Evolutionary conservation across 1,284 basidiomycete genomes (phyloP), one percentile per base, ranked within the genome.

Genomic region (Ustilago loliicola): DNA sequence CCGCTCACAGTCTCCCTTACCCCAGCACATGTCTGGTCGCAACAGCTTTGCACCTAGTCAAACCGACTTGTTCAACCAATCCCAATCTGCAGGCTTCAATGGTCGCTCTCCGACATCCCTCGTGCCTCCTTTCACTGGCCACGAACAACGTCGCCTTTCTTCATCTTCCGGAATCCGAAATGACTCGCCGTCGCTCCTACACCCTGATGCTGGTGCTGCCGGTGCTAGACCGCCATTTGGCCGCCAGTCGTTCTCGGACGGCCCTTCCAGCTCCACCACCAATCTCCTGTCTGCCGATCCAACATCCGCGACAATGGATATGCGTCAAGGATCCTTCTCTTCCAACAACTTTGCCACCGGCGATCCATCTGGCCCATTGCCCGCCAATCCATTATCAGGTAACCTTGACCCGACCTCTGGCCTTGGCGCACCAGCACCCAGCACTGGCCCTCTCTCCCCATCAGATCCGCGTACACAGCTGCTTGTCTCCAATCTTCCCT

Each of bases 391-490:
- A 2, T 13, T 6, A 8, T 45, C 42, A 21, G n/a, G 21, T 11
- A 45, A 21, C n/a, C 7, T 21, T 8, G 42, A 45, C 13, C 48
- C 48, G 11, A 50, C 25, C 11, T 50, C 48, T 1, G 27, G 10
- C 30, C 59, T 17, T 9, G 42, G n/a, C n/a, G 51, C 61, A 32
- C 34, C 64, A 15, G 48, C 69, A n/a, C 71, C 79, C 27, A 68
- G 61, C 4, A 76, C 79, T 2, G 80, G 80, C 13, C 74, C 80
- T 2, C 74, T 80, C 34, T 81, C 82, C 17, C 81, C 82, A 10
- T 79, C 76, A 27, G 95, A 98, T 86, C 96, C 94, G 0, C 89
- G 94, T 60, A 95, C 94, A 0, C 94, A 96, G 87, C 75, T 86
- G 17, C 66, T 75, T 45, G 80, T 85, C 29, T 80, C 76, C 25